A percentile compares a stretch with the other conserved stretches of the same genome.
These are phyloP conservation scores for Rubia yunnanensis DNA, from an alignment of 257 asterid species.

Conservation along the genomic window DNA sequence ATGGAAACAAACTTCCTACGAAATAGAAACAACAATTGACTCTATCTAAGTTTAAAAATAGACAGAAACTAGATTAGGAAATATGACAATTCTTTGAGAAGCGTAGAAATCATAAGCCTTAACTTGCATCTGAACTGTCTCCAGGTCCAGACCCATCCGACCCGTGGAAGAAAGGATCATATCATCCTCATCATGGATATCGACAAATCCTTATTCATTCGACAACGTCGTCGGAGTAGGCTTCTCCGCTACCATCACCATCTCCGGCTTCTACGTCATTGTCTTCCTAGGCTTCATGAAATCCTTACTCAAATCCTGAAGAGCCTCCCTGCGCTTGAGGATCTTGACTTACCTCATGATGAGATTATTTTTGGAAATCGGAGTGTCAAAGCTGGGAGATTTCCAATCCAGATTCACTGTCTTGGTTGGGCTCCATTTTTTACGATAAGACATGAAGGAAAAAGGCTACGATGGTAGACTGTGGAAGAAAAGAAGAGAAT, in stretches of 20 bases:
- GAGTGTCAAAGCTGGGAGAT: no score
- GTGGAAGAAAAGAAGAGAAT: no score
- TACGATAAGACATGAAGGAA: not conserved
- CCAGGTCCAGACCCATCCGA: slow-evolving; percentile 28
- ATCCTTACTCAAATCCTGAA: slow-evolving; percentile 4
- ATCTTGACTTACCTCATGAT: slow-evolving; percentile 29
- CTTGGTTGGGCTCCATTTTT: slow-evolving; percentile 7
- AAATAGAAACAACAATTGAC: no score
- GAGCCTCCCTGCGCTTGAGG: slow-evolving; percentile 25
- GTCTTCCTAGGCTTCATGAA: no score
- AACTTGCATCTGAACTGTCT: slow-evolving; percentile 16
- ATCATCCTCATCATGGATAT: slow-evolving; percentile 6
- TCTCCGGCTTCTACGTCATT: no score
- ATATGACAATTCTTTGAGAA: no score
- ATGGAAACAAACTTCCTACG: no score
- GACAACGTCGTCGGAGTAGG: not conserved
- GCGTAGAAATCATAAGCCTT: slow-evolving; percentile 21
- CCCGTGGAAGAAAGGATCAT: slow-evolving; percentile 16
- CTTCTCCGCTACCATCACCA: no score
- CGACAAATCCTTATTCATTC: slow-evolving; percentile 1
- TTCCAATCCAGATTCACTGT: not conserved
- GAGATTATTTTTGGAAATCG: slow-evolving; percentile 7
- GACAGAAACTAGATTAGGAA: no score
- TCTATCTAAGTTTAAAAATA: no score
- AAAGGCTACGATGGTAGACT: no score